A percentile compares a stretch with the other conserved stretches of the same genome.
phyloP scores from a whole-genome alignment of 148 eudicot species.

The Silene conica region DNA sequence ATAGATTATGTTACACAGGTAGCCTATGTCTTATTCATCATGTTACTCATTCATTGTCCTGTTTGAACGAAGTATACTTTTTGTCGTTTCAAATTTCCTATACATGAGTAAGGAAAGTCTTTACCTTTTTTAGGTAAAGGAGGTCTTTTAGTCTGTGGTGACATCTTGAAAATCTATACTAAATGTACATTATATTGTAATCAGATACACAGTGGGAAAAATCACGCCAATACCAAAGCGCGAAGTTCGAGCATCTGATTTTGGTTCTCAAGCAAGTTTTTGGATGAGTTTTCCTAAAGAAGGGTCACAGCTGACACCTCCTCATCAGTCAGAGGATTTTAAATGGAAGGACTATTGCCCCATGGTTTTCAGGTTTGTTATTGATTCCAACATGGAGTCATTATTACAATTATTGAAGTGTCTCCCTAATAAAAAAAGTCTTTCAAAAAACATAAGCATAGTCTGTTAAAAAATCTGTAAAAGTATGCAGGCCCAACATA shows the following conservation, averaged over 20 bases:
- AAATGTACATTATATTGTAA: slow-evolving; percentile 33
- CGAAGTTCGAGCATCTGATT: slow-evolving; percentile 79
- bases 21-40: not conserved
- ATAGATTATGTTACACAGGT: not conserved
- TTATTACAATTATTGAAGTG: not conserved
- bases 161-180: slow-evolving; percentile 21
- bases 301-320: slow-evolving; percentile 92
- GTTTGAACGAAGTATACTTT: not conserved
- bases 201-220: slow-evolving; percentile 97
- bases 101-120: not conserved
- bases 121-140: not conserved
- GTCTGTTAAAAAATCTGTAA: not conserved
- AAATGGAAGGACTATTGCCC: slow-evolving; percentile 98
- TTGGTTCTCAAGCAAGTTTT: slow-evolving; percentile 90
- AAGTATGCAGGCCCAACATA: not conserved
- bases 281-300: slow-evolving; percentile 95
- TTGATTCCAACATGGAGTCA: slow-evolving; percentile 6
- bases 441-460: not conserved
- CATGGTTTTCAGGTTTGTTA: slow-evolving; percentile 96
- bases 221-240: slow-evolving; percentile 94
- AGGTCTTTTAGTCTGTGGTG: slow-evolving; percentile 9
- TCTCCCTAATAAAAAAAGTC: not conserved
- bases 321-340: slow-evolving; percentile 92
- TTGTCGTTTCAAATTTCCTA: not conserved
- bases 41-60: not conserved